Base-by-base conservation (phyloP, 331 rosid genomes). In the Pyrus hybrid region DNA sequence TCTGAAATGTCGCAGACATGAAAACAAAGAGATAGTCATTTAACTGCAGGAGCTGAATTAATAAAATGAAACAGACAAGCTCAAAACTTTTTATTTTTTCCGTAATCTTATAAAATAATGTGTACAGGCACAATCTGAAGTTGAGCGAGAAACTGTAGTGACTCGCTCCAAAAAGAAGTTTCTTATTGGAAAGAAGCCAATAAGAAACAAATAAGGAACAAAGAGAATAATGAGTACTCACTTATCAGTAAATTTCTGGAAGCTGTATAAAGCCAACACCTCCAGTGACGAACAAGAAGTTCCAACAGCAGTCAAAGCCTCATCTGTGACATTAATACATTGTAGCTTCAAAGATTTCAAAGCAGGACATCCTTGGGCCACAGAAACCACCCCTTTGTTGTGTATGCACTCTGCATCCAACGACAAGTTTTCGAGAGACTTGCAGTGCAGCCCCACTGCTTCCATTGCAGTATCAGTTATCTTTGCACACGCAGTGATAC, bases 401-500 rank as follows among this genome's bases (percentile, higher is more conserved):
- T 84, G 89, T 74, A 95, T 86, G 76, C 77, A 86, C 88, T 95
- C 99, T 2, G 98, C 91, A 74, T 95, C 97, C 84, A 95, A 74
- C 4, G 98, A 86, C 80, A 95, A 33, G 51, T 73, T 82, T 86
- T 88, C 91, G 43, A 95, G 97, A 56, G 82, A 85, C 77, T 73
- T 74, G 78, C 99, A 90, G 85, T 89, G 91, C 70, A 63, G 64
- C 62, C 93, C 98, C 61, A 95, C 87, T 64, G 93, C 96, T 82
- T 89, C 91, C 91, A 95, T 76, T 71, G 99, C 83, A 65, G 84
- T 14, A 67, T 95, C 93, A 17, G 93, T 89, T 83, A 95, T 89
- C 87, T 84, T 95, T 29, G 96, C 89, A 81, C 98, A 95, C 45
- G 92, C 99, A 18, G 98, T 93, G 32, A 95, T 87, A 33, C 99